These are phyloP conservation scores for Amanita muscaria DNA, from an alignment of 768 basidiomycete species.

Conservation along the genomic window DNA sequence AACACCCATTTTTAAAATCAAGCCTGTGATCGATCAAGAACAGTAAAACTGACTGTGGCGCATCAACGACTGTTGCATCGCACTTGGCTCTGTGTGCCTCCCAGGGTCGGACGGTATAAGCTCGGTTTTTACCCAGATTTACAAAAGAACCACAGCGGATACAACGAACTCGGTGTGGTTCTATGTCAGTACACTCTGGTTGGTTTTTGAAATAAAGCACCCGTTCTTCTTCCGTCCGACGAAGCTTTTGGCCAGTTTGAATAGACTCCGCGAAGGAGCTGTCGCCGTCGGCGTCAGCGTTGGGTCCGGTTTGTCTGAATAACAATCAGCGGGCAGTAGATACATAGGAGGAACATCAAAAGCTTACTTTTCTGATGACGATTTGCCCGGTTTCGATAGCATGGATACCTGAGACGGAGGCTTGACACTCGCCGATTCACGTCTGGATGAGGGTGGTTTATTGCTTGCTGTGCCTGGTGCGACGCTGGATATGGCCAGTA, in stretches of 20 bases:
- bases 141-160: conserved; percentile 49
- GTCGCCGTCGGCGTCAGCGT: conserved; percentile 33
- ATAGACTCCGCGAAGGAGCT: conserved; percentile 53
- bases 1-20: conserved; percentile 3
- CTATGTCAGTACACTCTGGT: conserved; percentile 45
- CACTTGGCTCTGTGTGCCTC: conserved; percentile 48
- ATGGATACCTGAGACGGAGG: conserved; percentile 1
- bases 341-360: too few relatives aligned
- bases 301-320: conserved; percentile 17
- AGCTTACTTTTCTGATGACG: not conserved
- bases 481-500: not conserved
- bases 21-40: not conserved
- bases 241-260: conserved; percentile 30
- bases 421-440: not conserved
- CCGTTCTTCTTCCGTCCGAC: conserved; percentile 54
- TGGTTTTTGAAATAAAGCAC: conserved; percentile 58
- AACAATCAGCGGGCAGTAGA: conserved; percentile 7
- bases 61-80: conserved; percentile 30
- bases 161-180: conserved; percentile 52
- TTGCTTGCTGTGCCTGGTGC: not conserved
- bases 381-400: not conserved
- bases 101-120: conserved; percentile 56
- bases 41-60: conserved; percentile 19
- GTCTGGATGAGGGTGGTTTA: not conserved
- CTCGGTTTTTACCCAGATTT: conserved; percentile 43